A percentile compares a stretch with the other conserved stretches of the same genome.
Evolutionary conservation across 2,329 filamentous ascomycete genomes (phyloP).

Genomic region (Cyphellophora attinorum): DNA sequence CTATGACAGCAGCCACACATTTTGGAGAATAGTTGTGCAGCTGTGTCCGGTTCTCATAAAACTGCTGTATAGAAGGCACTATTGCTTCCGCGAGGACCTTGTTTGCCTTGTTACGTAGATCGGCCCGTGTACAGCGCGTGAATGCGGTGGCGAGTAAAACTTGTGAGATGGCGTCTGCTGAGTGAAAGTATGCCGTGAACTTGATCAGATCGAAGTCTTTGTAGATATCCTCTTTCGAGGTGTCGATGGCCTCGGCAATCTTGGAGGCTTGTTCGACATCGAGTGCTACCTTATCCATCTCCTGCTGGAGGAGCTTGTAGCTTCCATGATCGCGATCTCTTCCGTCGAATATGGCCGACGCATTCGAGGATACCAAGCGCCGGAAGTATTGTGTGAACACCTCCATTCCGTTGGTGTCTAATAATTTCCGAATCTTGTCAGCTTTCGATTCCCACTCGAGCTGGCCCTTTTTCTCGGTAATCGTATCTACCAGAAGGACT

Average conservation of each 20-base stretch:
- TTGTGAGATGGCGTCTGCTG: slow-evolving; percentile 72
- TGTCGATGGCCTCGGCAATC: slow-evolving; percentile 89
- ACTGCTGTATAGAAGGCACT: slow-evolving; percentile 7
- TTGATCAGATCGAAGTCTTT: slow-evolving; percentile 92
- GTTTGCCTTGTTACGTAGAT: slow-evolving; percentile 70
- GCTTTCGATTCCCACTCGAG: slow-evolving; percentile 87
- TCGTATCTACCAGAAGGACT: slow-evolving; percentile 83
- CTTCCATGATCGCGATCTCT: slow-evolving; percentile 65
- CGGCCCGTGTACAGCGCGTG: slow-evolving; percentile 67
- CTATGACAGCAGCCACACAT: slow-evolving; percentile 8
- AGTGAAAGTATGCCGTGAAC: slow-evolving; percentile 92
- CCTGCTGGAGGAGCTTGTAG: slow-evolving; percentile 70
- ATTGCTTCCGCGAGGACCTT: slow-evolving; percentile 11
- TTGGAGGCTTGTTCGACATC: slow-evolving; percentile 76
- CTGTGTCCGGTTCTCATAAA: slow-evolving; percentile 8
- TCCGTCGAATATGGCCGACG: slow-evolving; percentile 76
- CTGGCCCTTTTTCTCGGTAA: slow-evolving; percentile 87
- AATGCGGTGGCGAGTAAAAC: slow-evolving; percentile 81
- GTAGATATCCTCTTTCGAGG: slow-evolving; percentile 83
- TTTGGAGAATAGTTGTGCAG: slow-evolving; percentile 1
- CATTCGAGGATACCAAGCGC: slow-evolving; percentile 84
- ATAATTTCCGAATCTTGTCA: slow-evolving; percentile 86
- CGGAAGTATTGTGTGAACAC: slow-evolving; percentile 94
- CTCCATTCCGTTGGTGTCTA: slow-evolving; percentile 99
- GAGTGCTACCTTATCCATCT: slow-evolving; percentile 76